Percentiles rank a stretch among this genome's conserved stretches.
phyloP scores from a whole-genome alignment of 2,329 filamentous ascomycete genomes.

The Cercospora citrullina region DNA sequence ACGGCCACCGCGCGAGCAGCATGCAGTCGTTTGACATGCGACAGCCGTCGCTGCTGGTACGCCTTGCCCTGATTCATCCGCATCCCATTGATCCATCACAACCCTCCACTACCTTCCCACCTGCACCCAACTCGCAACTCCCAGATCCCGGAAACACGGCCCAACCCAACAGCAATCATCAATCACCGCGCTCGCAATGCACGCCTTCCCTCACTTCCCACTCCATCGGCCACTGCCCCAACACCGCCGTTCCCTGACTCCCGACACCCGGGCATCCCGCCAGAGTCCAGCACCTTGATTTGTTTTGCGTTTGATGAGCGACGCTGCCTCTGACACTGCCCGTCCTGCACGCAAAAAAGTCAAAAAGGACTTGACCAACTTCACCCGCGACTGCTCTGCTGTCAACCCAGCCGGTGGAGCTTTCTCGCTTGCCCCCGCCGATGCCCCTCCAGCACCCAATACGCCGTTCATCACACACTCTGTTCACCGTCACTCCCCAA shows the following conservation, averaged over 20 bases:
- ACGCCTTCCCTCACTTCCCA: neutral
- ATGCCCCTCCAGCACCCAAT: constrained; percentile 16
- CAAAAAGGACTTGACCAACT: constrained; percentile 6
- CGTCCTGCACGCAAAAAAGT: constrained; percentile 28
- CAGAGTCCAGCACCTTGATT: constrained; percentile 8
- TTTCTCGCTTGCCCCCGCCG: constrained; percentile 16
- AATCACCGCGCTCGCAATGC: neutral
- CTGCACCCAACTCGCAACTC: neutral
- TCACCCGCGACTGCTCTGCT: constrained; percentile 8
- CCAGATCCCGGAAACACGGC: neutral
- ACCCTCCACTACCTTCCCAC: neutral
- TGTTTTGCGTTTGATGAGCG: constrained; percentile 28
- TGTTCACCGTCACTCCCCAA: constrained; percentile 14
- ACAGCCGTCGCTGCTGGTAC: constrained; percentile 19
- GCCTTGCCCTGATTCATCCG: neutral
- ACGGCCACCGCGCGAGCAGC: constrained; percentile 18
- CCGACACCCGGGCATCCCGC: constrained; percentile 11
- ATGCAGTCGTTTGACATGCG: constrained; percentile 24
- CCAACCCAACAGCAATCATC: neutral
- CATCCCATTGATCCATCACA: neutral
- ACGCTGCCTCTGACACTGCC: constrained; percentile 17
- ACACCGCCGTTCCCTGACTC: constrained; percentile 15
- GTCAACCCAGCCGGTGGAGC: constrained; percentile 13
- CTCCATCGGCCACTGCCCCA: neutral
- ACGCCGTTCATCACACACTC: constrained; percentile 11